Base-by-base conservation (phyloP, 192 early-diverging fungal genomes). In the Coemansia sp. region DNA sequence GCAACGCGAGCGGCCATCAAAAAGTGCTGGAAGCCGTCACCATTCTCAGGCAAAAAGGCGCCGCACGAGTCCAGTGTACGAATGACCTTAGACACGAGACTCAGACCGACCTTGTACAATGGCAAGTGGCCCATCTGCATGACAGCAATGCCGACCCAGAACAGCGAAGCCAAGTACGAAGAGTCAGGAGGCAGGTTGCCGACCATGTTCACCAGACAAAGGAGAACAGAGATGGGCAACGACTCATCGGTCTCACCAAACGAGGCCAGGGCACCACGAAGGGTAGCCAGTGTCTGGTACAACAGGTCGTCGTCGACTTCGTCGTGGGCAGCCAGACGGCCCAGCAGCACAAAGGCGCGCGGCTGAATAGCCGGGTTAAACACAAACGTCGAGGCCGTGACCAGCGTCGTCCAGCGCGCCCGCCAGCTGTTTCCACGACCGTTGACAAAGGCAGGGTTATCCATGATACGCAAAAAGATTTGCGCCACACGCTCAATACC, bases 291-390 rank as follows among this genome's bases (percentile, higher is more conserved):
- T 24, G 94, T 95, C 80, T 96, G 95, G 73, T 96, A 98, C n/a
- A 97, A 73, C 55, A 97, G 63, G 71, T 96, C 95, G 64, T 97
- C 94, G 66, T 97, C 95, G 1, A 95, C 92, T 68, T 94, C 94
- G 72, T 96, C 93, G 29, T 91, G 85, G 3, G 93, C 94, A 3
- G 84, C 68, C 50, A 98, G 84, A 46, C 90, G 92, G 22, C 97
- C 97, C 33, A 98, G 85, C 18, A 91, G 86, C 29, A 96, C 92
- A 81, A 97, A 98, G 2, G 97, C 93, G 39, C 96, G 89, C 4
- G 97, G 95, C 77, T 98, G 97, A 33, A 97, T 90, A 0, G 95
- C 94, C 6, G 93, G 94, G 74, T 97, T 96, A 80, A 91, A 93
- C 68, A 95, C 92, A 88, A 98, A 98, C 1, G 97, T 95, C 58